These are phyloP conservation scores for Leucaena leucocephala DNA, from an alignment of 306 rosid genomes.

Conservation along the genomic window DNA sequence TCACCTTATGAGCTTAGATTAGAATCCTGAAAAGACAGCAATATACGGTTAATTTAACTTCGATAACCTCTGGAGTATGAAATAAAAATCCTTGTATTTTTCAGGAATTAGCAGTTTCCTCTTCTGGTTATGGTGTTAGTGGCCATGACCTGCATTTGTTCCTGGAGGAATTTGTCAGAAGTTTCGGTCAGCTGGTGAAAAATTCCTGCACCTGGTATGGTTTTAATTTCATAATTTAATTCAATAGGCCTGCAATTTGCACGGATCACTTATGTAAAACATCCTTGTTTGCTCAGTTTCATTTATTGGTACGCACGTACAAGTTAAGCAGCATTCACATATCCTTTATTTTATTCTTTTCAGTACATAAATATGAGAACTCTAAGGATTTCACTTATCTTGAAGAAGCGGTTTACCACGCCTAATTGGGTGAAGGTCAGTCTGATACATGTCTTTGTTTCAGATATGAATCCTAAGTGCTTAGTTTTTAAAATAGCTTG, in stretches of 20 bases:
- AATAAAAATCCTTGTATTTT: slow-evolving; percentile 39
- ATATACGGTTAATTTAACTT: slow-evolving; percentile 34
- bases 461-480: neutral
- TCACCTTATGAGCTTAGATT: neutral
- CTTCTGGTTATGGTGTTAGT: slow-evolving; percentile 80
- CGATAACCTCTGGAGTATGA: slow-evolving; percentile 31
- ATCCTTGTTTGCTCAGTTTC: slow-evolving; percentile 17
- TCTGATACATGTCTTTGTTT: slow-evolving; percentile 25
- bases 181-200: slow-evolving; percentile 81
- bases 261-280: neutral
- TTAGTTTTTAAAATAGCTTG: slow-evolving; percentile 27
- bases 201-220: slow-evolving; percentile 78
- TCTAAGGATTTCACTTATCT: slow-evolving; percentile 77
- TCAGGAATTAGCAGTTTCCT: slow-evolving; percentile 89
- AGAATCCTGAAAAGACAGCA: slow-evolving; percentile 18
- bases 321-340: too few species aligned
- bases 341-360: slow-evolving; percentile 30
- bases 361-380: slow-evolving; percentile 88
- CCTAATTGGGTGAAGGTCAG: slow-evolving; percentile 95
- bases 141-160: slow-evolving; percentile 82
- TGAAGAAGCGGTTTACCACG: slow-evolving; percentile 85
- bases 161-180: slow-evolving; percentile 84
- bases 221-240: slow-evolving; percentile 33
- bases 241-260: slow-evolving; percentile 26
- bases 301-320: too few species aligned